Conservation (phyloP, 768 basidiomycete genomes). For the Tylopilus vinaceipallidus region DNA sequence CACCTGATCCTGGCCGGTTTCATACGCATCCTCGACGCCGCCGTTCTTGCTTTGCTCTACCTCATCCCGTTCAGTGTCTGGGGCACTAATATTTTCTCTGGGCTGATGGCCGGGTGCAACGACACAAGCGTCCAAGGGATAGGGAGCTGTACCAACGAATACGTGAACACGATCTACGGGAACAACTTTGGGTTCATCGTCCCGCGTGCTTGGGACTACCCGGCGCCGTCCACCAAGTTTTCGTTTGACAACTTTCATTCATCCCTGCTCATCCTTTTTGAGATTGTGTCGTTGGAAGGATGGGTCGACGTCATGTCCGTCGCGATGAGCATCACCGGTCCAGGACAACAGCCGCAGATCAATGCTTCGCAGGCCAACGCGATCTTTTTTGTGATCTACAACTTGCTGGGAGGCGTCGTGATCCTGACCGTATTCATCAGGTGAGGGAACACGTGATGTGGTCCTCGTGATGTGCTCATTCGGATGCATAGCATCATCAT, state of each 20-base stretch:
- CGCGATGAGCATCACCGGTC: conserved; percentile 74
- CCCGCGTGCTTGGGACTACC: conserved; percentile 89
- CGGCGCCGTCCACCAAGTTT: conserved; percentile 78
- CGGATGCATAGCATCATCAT: conserved; percentile 77
- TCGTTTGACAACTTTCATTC: conserved; percentile 86
- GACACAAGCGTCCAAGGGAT: conserved; percentile 54
- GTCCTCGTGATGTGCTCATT: not conserved
- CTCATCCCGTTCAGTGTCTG: conserved; percentile 92
- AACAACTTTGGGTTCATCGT: conserved; percentile 64
- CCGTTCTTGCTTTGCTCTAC: conserved; percentile 83
- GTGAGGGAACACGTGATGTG: conserved; percentile 39
- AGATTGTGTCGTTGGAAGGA: conserved; percentile 93
- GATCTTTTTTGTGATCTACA: conserved; percentile 89
- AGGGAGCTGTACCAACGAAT: conserved; percentile 73
- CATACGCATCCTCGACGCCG: conserved; percentile 83
- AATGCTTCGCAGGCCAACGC: conserved; percentile 81
- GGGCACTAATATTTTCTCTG: conserved; percentile 92
- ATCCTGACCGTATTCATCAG: conserved; percentile 90
- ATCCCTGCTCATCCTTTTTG: conserved; percentile 88
- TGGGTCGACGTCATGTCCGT: conserved; percentile 93
- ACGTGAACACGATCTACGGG: conserved; percentile 57
- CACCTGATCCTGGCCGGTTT: conserved; percentile 85
- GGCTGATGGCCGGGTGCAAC: conserved; percentile 82
- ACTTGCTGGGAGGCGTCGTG: conserved; percentile 85
- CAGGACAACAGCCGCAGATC: conserved; percentile 62